A percentile compares a stretch with the other conserved stretches of the same genome.
These are phyloP conservation scores for Silene coronaria DNA, from an alignment of 179 eudicot genomes.

Conservation along the genomic window DNA sequence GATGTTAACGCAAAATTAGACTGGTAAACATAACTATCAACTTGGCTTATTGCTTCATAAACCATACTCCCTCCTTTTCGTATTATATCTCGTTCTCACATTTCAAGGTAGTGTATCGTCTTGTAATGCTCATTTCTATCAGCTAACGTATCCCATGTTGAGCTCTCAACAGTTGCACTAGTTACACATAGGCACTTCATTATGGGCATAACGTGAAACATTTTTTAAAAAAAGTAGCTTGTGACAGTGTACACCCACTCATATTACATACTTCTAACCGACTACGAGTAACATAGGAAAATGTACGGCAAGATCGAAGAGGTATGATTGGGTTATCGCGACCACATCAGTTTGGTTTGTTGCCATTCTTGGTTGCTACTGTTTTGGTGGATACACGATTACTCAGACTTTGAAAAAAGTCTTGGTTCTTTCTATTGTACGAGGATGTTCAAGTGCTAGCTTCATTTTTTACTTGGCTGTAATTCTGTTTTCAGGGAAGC, in stretches of 20 bases:
- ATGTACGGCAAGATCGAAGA: background rate
- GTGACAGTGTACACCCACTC: no score
- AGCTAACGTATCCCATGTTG: no score
- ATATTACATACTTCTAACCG: no score
- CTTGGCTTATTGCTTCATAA: conserved; percentile 3
- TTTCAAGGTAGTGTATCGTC: background rate
- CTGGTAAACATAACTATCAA: conserved; percentile 39
- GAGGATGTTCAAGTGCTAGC: background rate
- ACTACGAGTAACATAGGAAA: no score
- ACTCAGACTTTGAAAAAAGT: background rate
- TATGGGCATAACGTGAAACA: no score
- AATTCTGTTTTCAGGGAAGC: conserved; percentile 63
- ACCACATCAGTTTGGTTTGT: background rate
- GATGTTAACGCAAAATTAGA: conserved; percentile 87
- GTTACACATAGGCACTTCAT: no score
- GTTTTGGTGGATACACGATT: background rate
- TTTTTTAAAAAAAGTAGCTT: no score
- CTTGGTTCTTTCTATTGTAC: background rate
- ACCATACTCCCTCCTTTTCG: background rate
- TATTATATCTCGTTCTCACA: background rate
- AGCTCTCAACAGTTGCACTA: no score
- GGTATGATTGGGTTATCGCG: background rate
- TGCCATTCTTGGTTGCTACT: background rate
- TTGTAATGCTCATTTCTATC: no score
- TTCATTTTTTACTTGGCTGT: background rate